phyloP scores from a whole-genome alignment of 1,139 yeast genomes.

The Saccharomyces hybrid region DNA sequence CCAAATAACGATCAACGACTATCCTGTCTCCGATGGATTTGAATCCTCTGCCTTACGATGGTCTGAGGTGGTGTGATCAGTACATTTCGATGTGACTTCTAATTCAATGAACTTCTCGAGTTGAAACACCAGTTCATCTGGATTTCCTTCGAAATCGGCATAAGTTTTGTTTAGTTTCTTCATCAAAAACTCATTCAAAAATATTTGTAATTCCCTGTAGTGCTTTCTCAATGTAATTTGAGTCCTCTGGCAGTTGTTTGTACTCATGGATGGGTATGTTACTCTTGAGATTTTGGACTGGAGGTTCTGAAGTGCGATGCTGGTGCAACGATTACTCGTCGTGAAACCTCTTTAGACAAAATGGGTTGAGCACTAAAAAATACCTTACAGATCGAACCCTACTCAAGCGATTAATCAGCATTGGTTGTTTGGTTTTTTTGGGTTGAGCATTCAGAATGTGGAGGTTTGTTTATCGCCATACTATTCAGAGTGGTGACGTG shows the following conservation, averaged over 20 bases:
- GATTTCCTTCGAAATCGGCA: slow-evolving; percentile 31
- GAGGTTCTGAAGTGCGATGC: slow-evolving; percentile 12
- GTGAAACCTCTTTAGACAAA: slow-evolving; percentile 16
- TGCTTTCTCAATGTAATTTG: slow-evolving; percentile 41
- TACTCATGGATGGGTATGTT: slow-evolving; percentile 23
- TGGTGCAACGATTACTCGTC: slow-evolving; percentile 19
- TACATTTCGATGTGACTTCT: slow-evolving; percentile 22
- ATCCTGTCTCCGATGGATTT: slow-evolving; percentile 17
- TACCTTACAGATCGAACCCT: not conserved
- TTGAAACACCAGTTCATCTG: slow-evolving; percentile 29
- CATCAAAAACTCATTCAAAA: slow-evolving; percentile 26
- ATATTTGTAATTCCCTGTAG: slow-evolving; percentile 35
- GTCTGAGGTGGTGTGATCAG: slow-evolving; percentile 3
- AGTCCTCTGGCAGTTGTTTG: slow-evolving; percentile 43
- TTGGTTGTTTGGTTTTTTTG: not conserved
- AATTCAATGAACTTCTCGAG: slow-evolving; percentile 30
- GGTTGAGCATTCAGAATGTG: not conserved
- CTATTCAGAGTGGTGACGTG: not conserved
- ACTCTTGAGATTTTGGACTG: not conserved
- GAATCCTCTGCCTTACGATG: slow-evolving; percentile 9
- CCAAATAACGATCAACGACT: slow-evolving; percentile 32
- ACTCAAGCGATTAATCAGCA: not conserved
- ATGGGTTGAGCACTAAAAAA: not conserved
- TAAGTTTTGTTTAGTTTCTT: slow-evolving; percentile 28
- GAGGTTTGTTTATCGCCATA: not conserved